phyloP scores from a whole-genome alignment of 2,329 filamentous ascomycete genomes.

The Sporothrix brasiliensis region DNA sequence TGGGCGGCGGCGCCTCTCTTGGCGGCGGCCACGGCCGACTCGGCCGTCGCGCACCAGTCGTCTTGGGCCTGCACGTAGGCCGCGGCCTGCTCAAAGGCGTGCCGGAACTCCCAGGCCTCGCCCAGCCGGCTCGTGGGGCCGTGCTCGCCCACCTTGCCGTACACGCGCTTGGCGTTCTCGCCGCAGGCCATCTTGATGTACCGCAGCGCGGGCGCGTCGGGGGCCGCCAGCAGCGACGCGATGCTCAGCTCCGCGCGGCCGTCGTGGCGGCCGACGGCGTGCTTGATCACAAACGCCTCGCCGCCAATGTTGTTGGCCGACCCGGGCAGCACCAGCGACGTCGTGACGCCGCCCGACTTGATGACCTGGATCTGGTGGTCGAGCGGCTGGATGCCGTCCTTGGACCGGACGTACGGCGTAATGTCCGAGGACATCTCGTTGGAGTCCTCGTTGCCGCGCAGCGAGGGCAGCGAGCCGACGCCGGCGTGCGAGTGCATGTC shows the following conservation, averaged over 20 bases:
- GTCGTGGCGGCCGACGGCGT: slow-evolving; percentile 62
- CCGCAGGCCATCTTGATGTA: slow-evolving; percentile 80
- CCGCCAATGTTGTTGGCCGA: slow-evolving; percentile 75
- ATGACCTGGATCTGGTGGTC: slow-evolving; percentile 69
- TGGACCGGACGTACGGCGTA: slow-evolving; percentile 68
- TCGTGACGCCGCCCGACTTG: slow-evolving; percentile 73
- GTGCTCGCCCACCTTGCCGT: slow-evolving; percentile 57
- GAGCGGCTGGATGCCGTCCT: slow-evolving; percentile 65
- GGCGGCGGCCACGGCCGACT: slow-evolving; percentile 48
- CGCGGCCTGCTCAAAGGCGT: slow-evolving; percentile 66
- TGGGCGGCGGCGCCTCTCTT: slow-evolving; percentile 56
- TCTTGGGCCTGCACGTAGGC: slow-evolving; percentile 62
- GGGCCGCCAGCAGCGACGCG: slow-evolving; percentile 66
- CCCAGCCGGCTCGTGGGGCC: slow-evolving; percentile 65
- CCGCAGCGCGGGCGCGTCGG: slow-evolving; percentile 62
- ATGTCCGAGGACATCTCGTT: slow-evolving; percentile 68
- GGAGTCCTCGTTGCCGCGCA: slow-evolving; percentile 59
- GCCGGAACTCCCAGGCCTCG: slow-evolving; percentile 70
- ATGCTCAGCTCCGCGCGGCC: slow-evolving; percentile 66
- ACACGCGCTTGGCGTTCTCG: slow-evolving; percentile 67
- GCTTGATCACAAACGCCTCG: slow-evolving; percentile 70
- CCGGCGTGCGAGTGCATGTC: slow-evolving; percentile 73
- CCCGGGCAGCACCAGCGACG: slow-evolving; percentile 66
- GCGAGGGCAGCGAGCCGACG: slow-evolving; percentile 58
- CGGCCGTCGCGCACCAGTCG: slow-evolving; percentile 67